phyloP scores from a whole-genome alignment of 1,284 basidiomycete species.

The Puccinia sorghi region DNA sequence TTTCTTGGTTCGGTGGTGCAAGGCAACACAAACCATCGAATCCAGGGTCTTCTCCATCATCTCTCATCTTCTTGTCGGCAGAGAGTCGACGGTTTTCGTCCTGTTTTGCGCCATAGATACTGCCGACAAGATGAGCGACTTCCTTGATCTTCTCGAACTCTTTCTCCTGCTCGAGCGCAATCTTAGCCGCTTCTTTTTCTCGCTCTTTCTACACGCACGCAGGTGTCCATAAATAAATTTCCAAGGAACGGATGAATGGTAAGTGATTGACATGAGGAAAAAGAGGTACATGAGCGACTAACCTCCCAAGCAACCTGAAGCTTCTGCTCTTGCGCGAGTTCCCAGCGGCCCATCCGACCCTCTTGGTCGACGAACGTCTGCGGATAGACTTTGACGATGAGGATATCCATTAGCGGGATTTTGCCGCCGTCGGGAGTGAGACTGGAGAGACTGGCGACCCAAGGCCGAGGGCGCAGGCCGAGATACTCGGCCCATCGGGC shows the following conservation, averaged over 20 bases:
- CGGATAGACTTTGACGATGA: conserved; percentile 25
- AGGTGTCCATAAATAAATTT: not conserved
- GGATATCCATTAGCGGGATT: conserved; percentile 32
- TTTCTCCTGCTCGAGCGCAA: conserved; percentile 24
- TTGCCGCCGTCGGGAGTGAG: conserved; percentile 36
- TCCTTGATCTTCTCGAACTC: conserved; percentile 15
- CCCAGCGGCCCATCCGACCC: conserved; percentile 19
- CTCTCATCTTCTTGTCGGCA: not conserved
- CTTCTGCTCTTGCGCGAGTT: conserved; percentile 22
- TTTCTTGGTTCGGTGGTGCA: too few species aligned
- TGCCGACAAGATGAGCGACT: not conserved
- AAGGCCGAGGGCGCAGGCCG: conserved; percentile 16
- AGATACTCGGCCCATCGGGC: conserved; percentile 31
- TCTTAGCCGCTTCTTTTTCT: conserved; percentile 4
- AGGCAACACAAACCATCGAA: conserved; percentile 41
- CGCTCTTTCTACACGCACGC: conserved; percentile 12
- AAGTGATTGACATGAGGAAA: not conserved
- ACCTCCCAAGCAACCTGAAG: conserved; percentile 44
- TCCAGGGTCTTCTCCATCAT: not conserved
- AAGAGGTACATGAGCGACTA: not conserved
- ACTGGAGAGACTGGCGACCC: conserved; percentile 15
- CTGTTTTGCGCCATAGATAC: not conserved
- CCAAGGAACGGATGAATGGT: not conserved
- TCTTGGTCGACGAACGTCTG: conserved; percentile 36
- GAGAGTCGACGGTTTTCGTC: not conserved